Evolutionary conservation across 139 green algal genomes (phyloP), one percentile per base, ranked within the genome.

Genomic region (Chlamydomonas sp.): DNA sequence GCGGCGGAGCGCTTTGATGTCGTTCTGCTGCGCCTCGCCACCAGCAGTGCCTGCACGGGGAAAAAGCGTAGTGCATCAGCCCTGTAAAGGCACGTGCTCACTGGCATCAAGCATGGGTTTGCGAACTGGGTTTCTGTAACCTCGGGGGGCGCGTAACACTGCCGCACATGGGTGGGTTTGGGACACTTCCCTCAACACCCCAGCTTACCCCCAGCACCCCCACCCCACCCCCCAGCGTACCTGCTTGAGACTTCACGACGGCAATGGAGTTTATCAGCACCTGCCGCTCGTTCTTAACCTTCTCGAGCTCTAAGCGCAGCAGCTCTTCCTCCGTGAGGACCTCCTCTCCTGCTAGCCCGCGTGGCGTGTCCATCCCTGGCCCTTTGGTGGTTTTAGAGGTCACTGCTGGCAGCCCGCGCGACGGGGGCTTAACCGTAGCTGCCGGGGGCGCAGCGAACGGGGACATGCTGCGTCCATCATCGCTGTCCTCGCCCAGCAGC

Each of bases 281-380:
- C 10, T 93, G 84, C 57, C 96, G 89, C 88, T 98, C 96, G 18
- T 91, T 90, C 88, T 98, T 97, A 2, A 96, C 95, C 15, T 93
- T 94, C 71, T 97, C 95, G 15, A 98, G 91, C 85, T 98, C 93
- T 58, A 92, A 84, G 49, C 91, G 81, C 67, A 97, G 89, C 64
- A 96, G 88, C 72, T 98, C 93, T 78, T 97, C 96, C 77, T 97
- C 93, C 6, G 92, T 97, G 8, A 96, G 89, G 89, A 96, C 95
- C 57, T 97, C 94, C 63, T 93, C 91, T 57, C 86, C 83, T 18
- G 9, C 12, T 17, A 94, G 91, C 0, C 86, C 89, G 1, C 90
- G 72, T 0, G 92, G 92, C 12, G 90, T 93, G 78, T 95, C 92
- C 84, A 93, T 93, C 17, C 79, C 78, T 7, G 78, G 75, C 57